Percentiles rank a stretch among this genome's conserved stretches.
Evolutionary conservation across 306 rosid genomes (phyloP).

Genomic region (Rubus idaeus): DNA sequence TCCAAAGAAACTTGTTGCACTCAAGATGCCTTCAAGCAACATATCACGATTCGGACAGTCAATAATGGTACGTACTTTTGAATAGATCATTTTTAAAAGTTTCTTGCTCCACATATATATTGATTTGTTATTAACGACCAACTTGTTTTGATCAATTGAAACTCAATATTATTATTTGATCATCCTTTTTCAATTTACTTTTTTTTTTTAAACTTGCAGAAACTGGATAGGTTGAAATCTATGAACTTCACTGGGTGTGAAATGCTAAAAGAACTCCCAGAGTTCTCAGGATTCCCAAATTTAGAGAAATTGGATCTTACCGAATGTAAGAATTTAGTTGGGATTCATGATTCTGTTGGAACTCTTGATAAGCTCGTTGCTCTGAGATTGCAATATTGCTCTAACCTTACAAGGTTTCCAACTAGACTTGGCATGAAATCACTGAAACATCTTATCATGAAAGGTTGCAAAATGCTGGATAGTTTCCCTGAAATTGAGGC

Average conservation of each 20-base stretch:
- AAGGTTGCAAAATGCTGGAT: constrained; percentile 4
- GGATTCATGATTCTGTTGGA: constrained; percentile 10
- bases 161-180: neutral
- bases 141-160: neutral
- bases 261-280: neutral
- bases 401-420: constrained; percentile 16
- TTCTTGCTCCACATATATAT: neutral
- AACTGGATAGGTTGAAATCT: neutral
- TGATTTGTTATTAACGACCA: neutral
- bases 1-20: constrained; percentile 36
- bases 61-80: neutral
- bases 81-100: neutral
- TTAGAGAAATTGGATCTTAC: neutral
- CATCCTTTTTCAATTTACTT: neutral
- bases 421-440: constrained; percentile 14
- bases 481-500: constrained; percentile 23
- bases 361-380: neutral
- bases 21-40: constrained; percentile 33
- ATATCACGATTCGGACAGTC: constrained; percentile 13
- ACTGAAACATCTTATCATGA: neutral
- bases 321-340: neutral
- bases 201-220: neutral
- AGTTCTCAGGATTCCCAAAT: constrained; percentile 10
- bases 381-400: neutral
- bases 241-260: constrained; percentile 2